These are phyloP conservation scores for Salicornia ramosissima DNA, from an alignment of 148 eudicot genomes.

Conservation along the genomic window DNA sequence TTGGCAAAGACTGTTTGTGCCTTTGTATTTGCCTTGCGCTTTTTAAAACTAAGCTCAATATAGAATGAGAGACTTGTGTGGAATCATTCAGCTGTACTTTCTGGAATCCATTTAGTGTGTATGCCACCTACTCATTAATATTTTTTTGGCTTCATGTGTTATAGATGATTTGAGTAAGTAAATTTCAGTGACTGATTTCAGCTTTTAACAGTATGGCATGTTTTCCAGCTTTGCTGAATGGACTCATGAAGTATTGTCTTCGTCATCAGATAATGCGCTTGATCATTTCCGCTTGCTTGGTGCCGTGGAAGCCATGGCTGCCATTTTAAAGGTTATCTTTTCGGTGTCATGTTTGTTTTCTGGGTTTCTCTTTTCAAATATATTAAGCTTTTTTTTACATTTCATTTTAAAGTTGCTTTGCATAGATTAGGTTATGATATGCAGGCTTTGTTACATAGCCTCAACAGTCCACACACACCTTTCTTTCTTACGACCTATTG, in stretches of 20 bases:
- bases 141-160: constrained; percentile 12
- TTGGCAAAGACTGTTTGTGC: neutral
- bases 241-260: constrained; percentile 67
- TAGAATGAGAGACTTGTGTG: neutral
- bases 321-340: constrained; percentile 71
- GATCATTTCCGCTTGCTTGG: constrained; percentile 87
- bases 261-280: constrained; percentile 47
- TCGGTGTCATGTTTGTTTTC: constrained; percentile 17
- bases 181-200: neutral
- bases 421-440: neutral
- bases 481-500: neutral
- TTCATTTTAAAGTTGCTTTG: too few relatives aligned
- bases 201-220: constrained; percentile 4
- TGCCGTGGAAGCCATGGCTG: constrained; percentile 70
- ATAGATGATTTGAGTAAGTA: neutral
- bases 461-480: too few relatives aligned
- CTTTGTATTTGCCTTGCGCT: too few relatives aligned
- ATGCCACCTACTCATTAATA: neutral
- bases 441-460: too few relatives aligned
- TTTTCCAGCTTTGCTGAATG: constrained; percentile 78
- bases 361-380: neutral
- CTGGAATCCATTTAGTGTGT: neutral
- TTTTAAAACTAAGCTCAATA: neutral
- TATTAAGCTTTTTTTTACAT: neutral
- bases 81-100: neutral